Evolutionary conservation across 768 basidiomycete species (phyloP), one percentile per base, ranked within the genome.

Genomic region (Mycena chlorophos): DNA sequence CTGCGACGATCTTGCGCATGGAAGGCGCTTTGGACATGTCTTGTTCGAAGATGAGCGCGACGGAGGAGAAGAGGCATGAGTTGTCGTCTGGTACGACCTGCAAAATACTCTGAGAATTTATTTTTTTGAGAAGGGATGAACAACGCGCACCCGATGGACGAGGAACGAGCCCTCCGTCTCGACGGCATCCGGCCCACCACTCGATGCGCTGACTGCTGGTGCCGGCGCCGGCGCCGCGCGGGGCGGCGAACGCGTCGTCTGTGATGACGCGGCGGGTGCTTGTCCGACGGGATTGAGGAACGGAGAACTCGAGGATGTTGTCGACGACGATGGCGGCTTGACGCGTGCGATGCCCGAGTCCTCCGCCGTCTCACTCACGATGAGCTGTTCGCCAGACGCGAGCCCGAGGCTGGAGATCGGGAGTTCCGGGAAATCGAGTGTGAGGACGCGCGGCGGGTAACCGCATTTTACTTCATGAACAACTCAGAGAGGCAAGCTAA

Each of bases 11-110:
- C 71, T 89, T 78, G 38, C 95, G 81, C 66, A 97, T 81, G 57
- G 77, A 71, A 23, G 77, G 74, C 2, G 88, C 89, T 55, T 86
- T 86, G n/a, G 78, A 70, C 13, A 88, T 86, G 54, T 84, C 85
- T 64, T 95, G 93, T 66, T 88, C 85, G 64, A 98, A 95, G 1
- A 96, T 76, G 38, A 96, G 74, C 16, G 90, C 91, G 42, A 92
- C 77, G 2, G 94, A 86, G 3, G 89, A 89, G 74, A 98, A 98
- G 27, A 98, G 75, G 69, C 96, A 98, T 1, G 93, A 90, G 65
- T 98, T 98, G 72, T 98, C 96, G 65, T 98, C 96, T n/a, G 94
- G 95, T 17, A 96, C 92, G 52, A 94, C 79, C 84, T 90, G 60
- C 31, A 58, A 23, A 25, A 26, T 14, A 45, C 27, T 29, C 14